Base-by-base conservation (phyloP, 2,329 filamentous ascomycete genomes). In the Fusarium continuum region DNA sequence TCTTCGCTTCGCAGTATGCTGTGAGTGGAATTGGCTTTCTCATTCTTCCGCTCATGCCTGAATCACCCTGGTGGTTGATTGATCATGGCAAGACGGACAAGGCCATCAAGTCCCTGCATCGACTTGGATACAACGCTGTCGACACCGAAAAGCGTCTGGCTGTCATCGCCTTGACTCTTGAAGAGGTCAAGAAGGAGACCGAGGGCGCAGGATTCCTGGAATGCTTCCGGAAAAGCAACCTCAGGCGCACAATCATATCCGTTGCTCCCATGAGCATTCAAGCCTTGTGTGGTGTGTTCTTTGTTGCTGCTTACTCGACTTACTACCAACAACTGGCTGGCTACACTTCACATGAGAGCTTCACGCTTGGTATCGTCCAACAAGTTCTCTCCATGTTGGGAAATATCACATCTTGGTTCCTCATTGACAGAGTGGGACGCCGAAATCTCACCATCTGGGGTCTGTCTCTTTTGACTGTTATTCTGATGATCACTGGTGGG, bases 271-370 rank as follows among this genome's bases (percentile, higher is more conserved):
- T 67, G 58, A 51, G 50, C 51, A 65, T 65, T 39, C 58, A 63
- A 28, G 49, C 61, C 10, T 35, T 60, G 8, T 53, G 48, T 28
- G 64, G 62, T n/a, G 56, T 65, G 19, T 56, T 59, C 36, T 62
- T 67, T 16, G 59, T 65, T 11, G 51, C 57, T 19, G 26, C 48
- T 5, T 63, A 67, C 35, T 50, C 57, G 2, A 65, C 64, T 23
- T 67, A 67, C 52, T 67, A 65, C 35, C 52, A 60, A 31, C 64
- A 67, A 17, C 49, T 67, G 9, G 64, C 64, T 11, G 64, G 64
- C n/a, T 65, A 63, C 46, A 45, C 51, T 6, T 43, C 59, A 11
- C 35, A 50, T n/a, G 35, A 25, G 59, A 64, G 59, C 41, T 65
- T 65, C 29, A 48, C 26, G 7, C 62, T 65, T 5, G 55, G 56